phyloP scores from a whole-genome alignment of 1,284 basidiomycete genomes.

The Vanrija pseudolonga region DNA sequence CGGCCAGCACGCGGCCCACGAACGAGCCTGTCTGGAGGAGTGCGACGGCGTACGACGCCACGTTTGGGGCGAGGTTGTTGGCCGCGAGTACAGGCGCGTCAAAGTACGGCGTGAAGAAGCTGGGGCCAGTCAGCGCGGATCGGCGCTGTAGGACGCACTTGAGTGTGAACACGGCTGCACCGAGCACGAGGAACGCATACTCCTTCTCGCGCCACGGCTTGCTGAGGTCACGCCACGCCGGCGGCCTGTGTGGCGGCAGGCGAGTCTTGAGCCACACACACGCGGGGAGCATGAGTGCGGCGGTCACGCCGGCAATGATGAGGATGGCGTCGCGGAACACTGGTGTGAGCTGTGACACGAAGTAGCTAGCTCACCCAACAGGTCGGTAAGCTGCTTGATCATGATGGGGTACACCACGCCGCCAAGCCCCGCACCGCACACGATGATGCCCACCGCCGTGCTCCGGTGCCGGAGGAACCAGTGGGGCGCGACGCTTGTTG shows the following conservation, averaged over 20 bases:
- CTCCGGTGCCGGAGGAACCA: conserved; percentile 43
- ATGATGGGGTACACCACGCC: conserved; percentile 46
- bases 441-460: conserved; percentile 42
- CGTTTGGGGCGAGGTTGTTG: conserved; percentile 9
- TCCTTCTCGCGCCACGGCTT: conserved; percentile 25
- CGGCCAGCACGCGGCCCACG: conserved; percentile 30
- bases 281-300: conserved; percentile 19
- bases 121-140: too few relatives aligned
- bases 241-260: conserved; percentile 13
- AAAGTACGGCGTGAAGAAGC: conserved; percentile 23
- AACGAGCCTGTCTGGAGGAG: conserved; percentile 41
- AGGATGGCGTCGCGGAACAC: conserved; percentile 20
- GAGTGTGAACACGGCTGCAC: conserved; percentile 29
- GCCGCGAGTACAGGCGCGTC: conserved; percentile 15
- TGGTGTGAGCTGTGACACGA: neutral
- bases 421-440: conserved; percentile 40
- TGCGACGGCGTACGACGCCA: conserved; percentile 32
- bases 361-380: conserved; percentile 1
- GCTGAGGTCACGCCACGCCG: conserved; percentile 8
- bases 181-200: conserved; percentile 33
- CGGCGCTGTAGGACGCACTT: conserved; percentile 17
- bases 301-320: conserved; percentile 20
- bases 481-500: conserved; percentile 40
- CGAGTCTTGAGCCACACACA: conserved; percentile 22
- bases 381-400: conserved; percentile 21